Percentiles rank a stretch among this genome's conserved stretches.
phyloP scores from a whole-genome alignment of 495 filamentous ascomycete species.

The Aspergillus nanangensis region DNA sequence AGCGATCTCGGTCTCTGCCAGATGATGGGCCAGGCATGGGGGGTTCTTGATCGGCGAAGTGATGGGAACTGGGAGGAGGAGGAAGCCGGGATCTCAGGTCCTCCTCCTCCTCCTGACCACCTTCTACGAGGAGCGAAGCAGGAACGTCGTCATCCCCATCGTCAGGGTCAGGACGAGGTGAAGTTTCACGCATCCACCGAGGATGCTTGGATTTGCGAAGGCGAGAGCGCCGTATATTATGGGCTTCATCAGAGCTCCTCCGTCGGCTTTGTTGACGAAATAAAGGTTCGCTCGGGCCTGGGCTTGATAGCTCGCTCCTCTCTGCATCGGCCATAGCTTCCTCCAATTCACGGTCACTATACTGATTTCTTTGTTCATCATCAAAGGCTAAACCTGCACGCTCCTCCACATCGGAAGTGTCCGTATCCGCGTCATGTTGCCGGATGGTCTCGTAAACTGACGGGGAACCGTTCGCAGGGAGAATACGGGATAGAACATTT shows the following conservation, averaged over 20 bases:
- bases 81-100: conserved; percentile 30
- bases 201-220: conserved; percentile 27
- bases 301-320: conserved; percentile 50
- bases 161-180: conserved; percentile 48
- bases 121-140: conserved; percentile 78
- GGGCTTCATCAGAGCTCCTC: conserved; percentile 10
- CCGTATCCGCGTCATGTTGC: conserved; percentile 55
- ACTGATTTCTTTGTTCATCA: conserved; percentile 60
- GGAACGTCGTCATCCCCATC: conserved; percentile 91
- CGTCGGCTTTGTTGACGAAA: conserved; percentile 16
- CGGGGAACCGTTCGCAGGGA: conserved; percentile 58
- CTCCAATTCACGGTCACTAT: conserved; percentile 68
- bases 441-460: conserved; percentile 70
- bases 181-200: conserved; percentile 29
- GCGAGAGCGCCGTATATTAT: conserved; percentile 17
- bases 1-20: conserved; percentile 53
- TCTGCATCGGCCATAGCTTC: conserved; percentile 59
- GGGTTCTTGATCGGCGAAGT: conserved; percentile 20
- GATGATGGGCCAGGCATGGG: conserved; percentile 46
- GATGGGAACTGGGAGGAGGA: conserved; percentile 31
- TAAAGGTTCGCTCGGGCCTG: conserved; percentile 50
- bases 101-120: conserved; percentile 35
- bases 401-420: conserved; percentile 60
- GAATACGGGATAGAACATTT: conserved; percentile 69
- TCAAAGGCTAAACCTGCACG: conserved; percentile 62